A percentile compares a stretch with the other conserved stretches of the same genome.
These are phyloP conservation scores for Umbellularia californica DNA, from an alignment of 164 flowering plant genomes.

Conservation along the genomic window DNA sequence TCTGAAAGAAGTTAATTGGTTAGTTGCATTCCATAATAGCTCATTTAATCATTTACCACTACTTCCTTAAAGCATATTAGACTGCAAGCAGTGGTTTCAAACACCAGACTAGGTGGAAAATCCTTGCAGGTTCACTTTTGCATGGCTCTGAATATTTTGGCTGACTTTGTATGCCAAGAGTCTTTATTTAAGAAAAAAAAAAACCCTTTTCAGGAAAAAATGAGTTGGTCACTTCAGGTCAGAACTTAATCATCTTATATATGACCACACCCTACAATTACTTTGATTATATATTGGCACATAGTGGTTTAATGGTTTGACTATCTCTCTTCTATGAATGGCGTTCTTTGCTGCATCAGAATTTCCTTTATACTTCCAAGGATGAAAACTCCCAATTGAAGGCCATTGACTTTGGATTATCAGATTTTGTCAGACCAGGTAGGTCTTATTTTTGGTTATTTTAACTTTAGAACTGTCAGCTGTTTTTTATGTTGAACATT, in stretches of 20 bases:
- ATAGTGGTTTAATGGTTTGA: background rate
- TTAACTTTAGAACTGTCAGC: background rate
- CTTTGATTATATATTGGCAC: background rate
- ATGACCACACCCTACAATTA: background rate
- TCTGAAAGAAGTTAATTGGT: no score
- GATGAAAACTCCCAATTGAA: conserved; percentile 75
- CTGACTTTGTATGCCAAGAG: background rate
- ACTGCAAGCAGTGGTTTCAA: no score
- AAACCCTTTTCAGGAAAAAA: no score
- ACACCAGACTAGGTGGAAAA: no score
- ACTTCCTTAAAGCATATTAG: no score
- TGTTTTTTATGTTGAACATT: background rate
- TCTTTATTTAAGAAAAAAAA: background rate
- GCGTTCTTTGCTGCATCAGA: conserved; percentile 48
- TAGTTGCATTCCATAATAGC: no score
- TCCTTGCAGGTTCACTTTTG: background rate
- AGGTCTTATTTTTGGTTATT: conserved; percentile 9
- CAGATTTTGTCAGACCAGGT: conserved; percentile 96
- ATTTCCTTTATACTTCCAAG: conserved; percentile 68
- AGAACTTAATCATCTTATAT: background rate
- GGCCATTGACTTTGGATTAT: conserved; percentile 90
- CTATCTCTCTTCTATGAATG: conserved; percentile 10
- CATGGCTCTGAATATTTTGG: background rate
- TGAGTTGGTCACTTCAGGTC: background rate
- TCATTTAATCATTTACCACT: no score